These are phyloP conservation scores for Arctium lappa DNA, from an alignment of 129 eudicot species.

Conservation along the genomic window DNA sequence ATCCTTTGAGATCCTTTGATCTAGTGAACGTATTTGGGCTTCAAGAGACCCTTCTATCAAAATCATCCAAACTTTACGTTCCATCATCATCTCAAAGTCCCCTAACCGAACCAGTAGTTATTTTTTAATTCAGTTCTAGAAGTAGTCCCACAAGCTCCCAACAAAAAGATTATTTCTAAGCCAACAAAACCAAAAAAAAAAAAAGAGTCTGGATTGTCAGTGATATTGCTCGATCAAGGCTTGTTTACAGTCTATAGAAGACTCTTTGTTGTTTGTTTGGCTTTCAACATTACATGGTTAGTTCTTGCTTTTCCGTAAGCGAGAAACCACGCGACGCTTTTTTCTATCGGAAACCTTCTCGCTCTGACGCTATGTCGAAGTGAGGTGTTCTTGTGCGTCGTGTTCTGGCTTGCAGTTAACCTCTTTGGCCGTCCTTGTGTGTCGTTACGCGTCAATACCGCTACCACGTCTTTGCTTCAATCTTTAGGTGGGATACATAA, in stretches of 20 bases:
- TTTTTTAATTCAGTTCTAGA: slow-evolving; percentile 30
- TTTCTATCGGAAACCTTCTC: slow-evolving; percentile 56
- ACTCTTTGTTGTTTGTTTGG: slow-evolving; percentile 48
- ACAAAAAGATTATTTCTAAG: slow-evolving; percentile 20
- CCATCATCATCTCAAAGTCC: slow-evolving; percentile 19
- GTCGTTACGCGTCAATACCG: slow-evolving; percentile 52
- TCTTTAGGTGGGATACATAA: slow-evolving; percentile 64
- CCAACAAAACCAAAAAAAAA: slow-evolving; percentile 20
- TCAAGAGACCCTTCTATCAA: slow-evolving; percentile 44
- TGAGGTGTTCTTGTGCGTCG: slow-evolving; percentile 53
- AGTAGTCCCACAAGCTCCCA: slow-evolving; percentile 17
- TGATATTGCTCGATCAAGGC: slow-evolving; percentile 76
- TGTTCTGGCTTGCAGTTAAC: slow-evolving; percentile 63
- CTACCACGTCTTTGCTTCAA: slow-evolving; percentile 52
- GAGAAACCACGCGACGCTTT: slow-evolving; percentile 48
- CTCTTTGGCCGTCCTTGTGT: slow-evolving; percentile 57
- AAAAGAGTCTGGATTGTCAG: slow-evolving; percentile 42
- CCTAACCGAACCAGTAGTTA: slow-evolving; percentile 59
- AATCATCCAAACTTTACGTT: slow-evolving; percentile 35
- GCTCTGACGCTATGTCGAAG: slow-evolving; percentile 63
- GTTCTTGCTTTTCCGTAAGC: slow-evolving; percentile 64
- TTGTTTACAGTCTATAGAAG: slow-evolving; percentile 68
- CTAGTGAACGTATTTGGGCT: slow-evolving; percentile 36
- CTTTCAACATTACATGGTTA: slow-evolving; percentile 42
- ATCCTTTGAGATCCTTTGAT: slow-evolving; percentile 52